Evolutionary conservation across 2,329 filamentous ascomycete genomes (phyloP).

Genomic region (Hymenoscyphus linearis): DNA sequence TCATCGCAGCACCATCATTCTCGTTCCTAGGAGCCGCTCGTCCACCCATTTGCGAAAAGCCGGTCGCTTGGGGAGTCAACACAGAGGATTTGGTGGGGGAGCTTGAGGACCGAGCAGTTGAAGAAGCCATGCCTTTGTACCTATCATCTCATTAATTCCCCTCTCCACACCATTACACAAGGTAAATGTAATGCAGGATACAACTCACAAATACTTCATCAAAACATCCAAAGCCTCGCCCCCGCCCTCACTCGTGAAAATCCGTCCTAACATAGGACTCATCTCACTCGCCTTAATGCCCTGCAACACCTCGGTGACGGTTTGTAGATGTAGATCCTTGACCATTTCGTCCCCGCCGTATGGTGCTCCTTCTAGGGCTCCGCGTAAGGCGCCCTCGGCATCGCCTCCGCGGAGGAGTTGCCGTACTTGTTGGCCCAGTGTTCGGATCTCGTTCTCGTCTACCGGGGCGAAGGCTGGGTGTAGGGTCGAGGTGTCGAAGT

Average conservation of each 20-base stretch:
- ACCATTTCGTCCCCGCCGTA: constrained; percentile 56
- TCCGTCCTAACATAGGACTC: constrained; percentile 76
- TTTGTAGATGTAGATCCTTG: constrained; percentile 78
- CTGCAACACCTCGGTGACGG: constrained; percentile 87
- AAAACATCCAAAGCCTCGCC: constrained; percentile 83
- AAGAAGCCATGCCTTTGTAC: constrained; percentile 79
- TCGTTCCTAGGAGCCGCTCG: constrained; percentile 51
- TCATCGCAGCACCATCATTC: constrained; percentile 85
- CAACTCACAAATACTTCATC: constrained; percentile 91
- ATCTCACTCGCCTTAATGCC: constrained; percentile 96
- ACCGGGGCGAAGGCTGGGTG: constrained; percentile 71
- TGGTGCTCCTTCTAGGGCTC: constrained; percentile 79
- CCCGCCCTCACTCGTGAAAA: constrained; percentile 74
- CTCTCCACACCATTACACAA: too few relatives aligned
- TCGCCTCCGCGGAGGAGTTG: constrained; percentile 85
- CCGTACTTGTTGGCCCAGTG: constrained; percentile 72
- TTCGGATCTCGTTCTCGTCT: constrained; percentile 72
- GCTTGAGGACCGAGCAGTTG: constrained; percentile 35
- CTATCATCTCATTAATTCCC: constrained; percentile 37
- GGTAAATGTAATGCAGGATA: background rate
- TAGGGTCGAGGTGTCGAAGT: constrained; percentile 85
- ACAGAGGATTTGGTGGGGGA: constrained; percentile 22
- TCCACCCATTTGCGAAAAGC: constrained; percentile 74
- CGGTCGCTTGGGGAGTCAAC: constrained; percentile 71
- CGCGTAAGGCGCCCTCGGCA: constrained; percentile 76